A percentile compares a stretch with the other conserved stretches of the same genome.
Conservation (phyloP, 371 early-diverging fungal genomes). For the Circinella umbellata region DNA sequence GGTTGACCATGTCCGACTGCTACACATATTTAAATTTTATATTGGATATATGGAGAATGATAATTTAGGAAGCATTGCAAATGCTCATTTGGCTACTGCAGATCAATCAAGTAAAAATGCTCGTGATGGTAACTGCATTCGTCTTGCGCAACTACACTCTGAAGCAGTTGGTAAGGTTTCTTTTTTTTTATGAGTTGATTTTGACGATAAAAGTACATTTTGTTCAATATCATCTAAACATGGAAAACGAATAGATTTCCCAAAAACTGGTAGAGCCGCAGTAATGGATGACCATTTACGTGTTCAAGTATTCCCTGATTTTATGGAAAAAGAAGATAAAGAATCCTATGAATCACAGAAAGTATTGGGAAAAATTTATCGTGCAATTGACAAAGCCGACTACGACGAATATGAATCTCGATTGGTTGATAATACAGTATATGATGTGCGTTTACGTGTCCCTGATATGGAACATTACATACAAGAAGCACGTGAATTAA, state of each 20-base stretch:
- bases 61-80: slow-evolving; percentile 79
- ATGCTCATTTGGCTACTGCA: slow-evolving; percentile 75
- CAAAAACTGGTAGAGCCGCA: slow-evolving; percentile 54
- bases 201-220: not conserved
- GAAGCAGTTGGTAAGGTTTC: slow-evolving; percentile 46
- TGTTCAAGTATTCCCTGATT: slow-evolving; percentile 74
- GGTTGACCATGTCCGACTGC: slow-evolving; percentile 49
- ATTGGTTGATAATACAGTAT: slow-evolving; percentile 29
- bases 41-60: slow-evolving; percentile 76
- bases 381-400: slow-evolving; percentile 47
- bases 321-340: slow-evolving; percentile 76
- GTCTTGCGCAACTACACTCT: slow-evolving; percentile 71
- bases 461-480: slow-evolving; percentile 63
- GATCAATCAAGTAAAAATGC: slow-evolving; percentile 62
- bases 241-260: slow-evolving; percentile 34
- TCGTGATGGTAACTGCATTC: slow-evolving; percentile 52
- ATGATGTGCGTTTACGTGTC: slow-evolving; percentile 53
- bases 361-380: slow-evolving; percentile 69
- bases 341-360: slow-evolving; percentile 60
- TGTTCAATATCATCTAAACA: not conserved
- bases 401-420: slow-evolving; percentile 40
- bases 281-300: slow-evolving; percentile 43
- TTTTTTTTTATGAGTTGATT: too few species aligned
- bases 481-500: slow-evolving; percentile 49
- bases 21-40: slow-evolving; percentile 71